phyloP scores from a whole-genome alignment of 1,284 basidiomycete genomes.

The Xanthoconium separans region DNA sequence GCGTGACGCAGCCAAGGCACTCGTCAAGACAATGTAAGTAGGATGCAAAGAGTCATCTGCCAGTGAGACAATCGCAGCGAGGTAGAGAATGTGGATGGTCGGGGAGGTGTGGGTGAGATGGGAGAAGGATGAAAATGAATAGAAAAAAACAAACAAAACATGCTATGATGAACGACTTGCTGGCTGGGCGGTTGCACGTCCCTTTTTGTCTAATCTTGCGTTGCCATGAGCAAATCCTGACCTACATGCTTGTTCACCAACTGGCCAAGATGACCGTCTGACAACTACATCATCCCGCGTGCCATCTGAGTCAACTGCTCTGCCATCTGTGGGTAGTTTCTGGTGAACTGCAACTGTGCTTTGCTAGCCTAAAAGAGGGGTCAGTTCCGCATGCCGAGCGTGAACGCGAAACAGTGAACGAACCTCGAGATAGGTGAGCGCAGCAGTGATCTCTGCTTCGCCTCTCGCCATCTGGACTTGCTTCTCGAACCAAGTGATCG shows the following conservation, averaged over 20 bases:
- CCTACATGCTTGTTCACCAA: constrained; percentile 13
- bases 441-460: constrained; percentile 87
- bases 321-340: constrained; percentile 83
- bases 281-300: constrained; percentile 32
- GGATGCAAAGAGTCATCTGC: too few species aligned
- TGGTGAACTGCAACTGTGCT: constrained; percentile 80
- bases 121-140: not conserved
- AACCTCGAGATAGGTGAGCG: constrained; percentile 85
- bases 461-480: constrained; percentile 88
- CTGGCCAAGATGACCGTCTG: not conserved
- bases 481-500: constrained; percentile 85
- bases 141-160: not conserved
- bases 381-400: constrained; percentile 1
- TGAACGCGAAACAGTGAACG: constrained; percentile 21
- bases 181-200: not conserved
- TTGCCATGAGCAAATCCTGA: constrained; percentile 5
- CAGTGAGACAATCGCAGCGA: too few species aligned
- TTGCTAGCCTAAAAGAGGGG: constrained; percentile 59
- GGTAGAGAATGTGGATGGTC: too few species aligned
- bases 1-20: too few species aligned
- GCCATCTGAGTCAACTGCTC: constrained; percentile 60
- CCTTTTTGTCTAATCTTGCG: constrained; percentile 4
- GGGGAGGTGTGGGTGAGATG: not conserved
- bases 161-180: constrained; percentile 12
- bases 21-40: too few species aligned